Base-by-base conservation (phyloP, 305 asterid species). In the Solanum hybrid region DNA sequence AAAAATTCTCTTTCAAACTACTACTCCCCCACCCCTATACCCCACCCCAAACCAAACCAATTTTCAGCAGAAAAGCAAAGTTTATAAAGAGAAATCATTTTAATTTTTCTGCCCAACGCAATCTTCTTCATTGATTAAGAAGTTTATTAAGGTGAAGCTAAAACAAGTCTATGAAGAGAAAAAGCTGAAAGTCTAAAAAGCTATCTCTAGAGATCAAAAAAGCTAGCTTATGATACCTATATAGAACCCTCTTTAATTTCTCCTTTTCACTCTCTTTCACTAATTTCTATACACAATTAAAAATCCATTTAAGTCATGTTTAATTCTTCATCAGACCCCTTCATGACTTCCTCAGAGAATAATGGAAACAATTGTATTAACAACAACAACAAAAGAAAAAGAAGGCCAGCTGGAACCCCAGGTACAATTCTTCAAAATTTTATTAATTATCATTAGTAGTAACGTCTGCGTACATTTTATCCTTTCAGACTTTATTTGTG, bases 361-460 rank as follows among this genome's bases (percentile, higher is more conserved):
- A 40, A 74, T 46, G 85, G 74, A 71, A 46, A 28, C 24, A 39
- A 28, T 51, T 84, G 75, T 37, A 39, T 5, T 14, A n/a, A n/a
- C n/a, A 86, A 22, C 24, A 73, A 39, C 69, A 57, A 20, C 40
- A 36, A 74, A 40, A 74, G 89, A 76, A 87, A 87, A 37, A 74
- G 89, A n/a, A 74, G 89, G 34, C 89, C 89, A 31, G 85, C 89
- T 11, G 89, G 89, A 39, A 87, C 89, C 73, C 89, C 89, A 87
- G 89, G 89, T 87, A 71, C 64, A 6, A 69, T 86, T 35, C 74
- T 36, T 86, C 78, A 61, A 85, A 51, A 9, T 24, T 28, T 64
- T 20, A 64, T 22, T 22, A 22, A 18, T 18, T 57, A 57, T 1
- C 10, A 18, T 57, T 0, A 7, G 26, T 6, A 0, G 4, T 20